These are phyloP conservation scores for Ruellia speciosa DNA, from an alignment of 305 asterid species.

Conservation along the genomic window DNA sequence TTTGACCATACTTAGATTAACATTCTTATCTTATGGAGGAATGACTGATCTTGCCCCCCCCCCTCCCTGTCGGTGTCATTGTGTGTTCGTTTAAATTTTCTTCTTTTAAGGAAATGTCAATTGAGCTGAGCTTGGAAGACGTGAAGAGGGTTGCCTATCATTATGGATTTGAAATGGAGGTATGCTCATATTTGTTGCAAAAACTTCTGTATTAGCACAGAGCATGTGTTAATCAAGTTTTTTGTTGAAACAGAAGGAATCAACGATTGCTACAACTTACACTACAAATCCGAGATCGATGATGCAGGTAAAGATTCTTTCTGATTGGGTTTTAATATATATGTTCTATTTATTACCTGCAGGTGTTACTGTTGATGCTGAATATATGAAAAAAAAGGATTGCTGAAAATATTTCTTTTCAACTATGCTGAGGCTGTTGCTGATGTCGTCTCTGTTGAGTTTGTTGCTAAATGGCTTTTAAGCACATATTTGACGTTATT, in stretches of 20 bases:
- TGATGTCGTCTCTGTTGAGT: too few relatives aligned
- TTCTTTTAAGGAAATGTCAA: conserved; percentile 76
- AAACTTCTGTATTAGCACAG: not conserved
- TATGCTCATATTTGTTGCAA: conserved; percentile 22
- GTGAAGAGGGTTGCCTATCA: conserved; percentile 73
- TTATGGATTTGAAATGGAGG: conserved; percentile 81
- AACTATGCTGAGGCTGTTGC: too few relatives aligned
- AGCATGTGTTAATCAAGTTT: not conserved
- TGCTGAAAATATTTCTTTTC: too few relatives aligned
- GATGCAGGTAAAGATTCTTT: conserved; percentile 89
- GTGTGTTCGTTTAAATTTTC: conserved; percentile 8
- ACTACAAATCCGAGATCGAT: conserved; percentile 78
- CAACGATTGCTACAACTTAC: conserved; percentile 76
- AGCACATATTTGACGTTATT: too few relatives aligned
- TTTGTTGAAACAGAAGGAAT: conserved; percentile 55
- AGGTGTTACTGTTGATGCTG: too few relatives aligned
- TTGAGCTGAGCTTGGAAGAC: conserved; percentile 92
- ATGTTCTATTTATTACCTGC: not conserved
- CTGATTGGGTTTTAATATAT: not conserved
- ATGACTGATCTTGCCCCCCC: conserved; percentile 7
- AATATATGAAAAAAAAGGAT: too few relatives aligned
- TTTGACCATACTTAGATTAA: conserved; percentile 14
- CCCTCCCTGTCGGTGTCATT: conserved; percentile 1
- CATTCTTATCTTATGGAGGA: conserved; percentile 9
- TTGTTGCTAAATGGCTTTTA: too few relatives aligned